Percentiles rank a stretch among this genome's conserved stretches.
These are phyloP conservation scores for Termitomyces eurrhizus DNA, from an alignment of 768 basidiomycete species.

Conservation along the genomic window DNA sequence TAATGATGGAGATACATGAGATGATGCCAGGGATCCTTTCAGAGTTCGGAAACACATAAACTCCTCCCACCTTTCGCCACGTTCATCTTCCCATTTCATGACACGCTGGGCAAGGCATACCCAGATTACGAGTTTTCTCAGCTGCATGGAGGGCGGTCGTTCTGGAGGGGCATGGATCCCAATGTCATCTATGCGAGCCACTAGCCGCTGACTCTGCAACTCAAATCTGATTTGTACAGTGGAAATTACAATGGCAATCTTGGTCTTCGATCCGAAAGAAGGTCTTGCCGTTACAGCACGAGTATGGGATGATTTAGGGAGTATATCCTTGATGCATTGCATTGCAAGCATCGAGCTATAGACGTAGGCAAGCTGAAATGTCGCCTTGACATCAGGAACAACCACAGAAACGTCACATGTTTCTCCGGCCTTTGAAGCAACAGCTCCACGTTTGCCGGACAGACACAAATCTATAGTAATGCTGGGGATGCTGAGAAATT, in stretches of 20 bases:
- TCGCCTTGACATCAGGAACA: conserved; percentile 49
- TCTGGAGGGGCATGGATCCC: conserved; percentile 20
- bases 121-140: conserved; percentile 47
- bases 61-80: conserved; percentile 67
- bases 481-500: conserved; percentile 39
- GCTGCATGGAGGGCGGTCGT: conserved; percentile 28
- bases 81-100: conserved; percentile 30
- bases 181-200: conserved; percentile 41
- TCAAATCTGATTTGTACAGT: conserved; percentile 44
- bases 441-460: conserved; percentile 20
- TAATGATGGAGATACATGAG: conserved; percentile 35
- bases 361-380: conserved; percentile 60
- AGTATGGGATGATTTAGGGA: conserved; percentile 16
- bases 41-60: conserved; percentile 56
- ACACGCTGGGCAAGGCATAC: conserved; percentile 45
- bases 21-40: conserved; percentile 32
- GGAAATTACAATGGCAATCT: conserved; percentile 31
- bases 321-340: conserved; percentile 44
- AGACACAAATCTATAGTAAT: conserved; percentile 26
- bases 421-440: conserved; percentile 26
- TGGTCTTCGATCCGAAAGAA: conserved; percentile 18
- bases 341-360: conserved; percentile 67
- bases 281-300: conserved; percentile 3
- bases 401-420: conserved; percentile 42
- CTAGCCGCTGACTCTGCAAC: conserved; percentile 46